Base-by-base conservation (phyloP, 225 moss, liverwort and hornwort species). In the Sphagnum tenellum region DNA sequence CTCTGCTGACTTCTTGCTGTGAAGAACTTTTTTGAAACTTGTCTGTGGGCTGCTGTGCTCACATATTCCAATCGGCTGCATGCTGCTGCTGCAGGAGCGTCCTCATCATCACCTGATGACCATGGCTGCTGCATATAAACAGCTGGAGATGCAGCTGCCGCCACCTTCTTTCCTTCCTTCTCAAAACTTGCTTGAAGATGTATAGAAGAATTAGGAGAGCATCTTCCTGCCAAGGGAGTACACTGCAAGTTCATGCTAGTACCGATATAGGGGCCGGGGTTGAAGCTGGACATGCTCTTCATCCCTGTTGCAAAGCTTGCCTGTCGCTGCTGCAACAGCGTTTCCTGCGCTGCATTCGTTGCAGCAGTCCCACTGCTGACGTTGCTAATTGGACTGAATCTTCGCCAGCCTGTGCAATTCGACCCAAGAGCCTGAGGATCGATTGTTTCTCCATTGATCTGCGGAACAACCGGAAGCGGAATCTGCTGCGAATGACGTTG, bases 51-150 rank as follows among this genome's bases (percentile, higher is more conserved):
- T 8, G 76, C 76, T 47, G 64, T 52, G 63, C 81, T 70, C 46
- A 85, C 81, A 10, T 66, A 73, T 65, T 85, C 84, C 62, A 85
- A 60, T 61, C 84, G 66, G 55, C 84, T 85, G 72, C 84, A 85
- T 9, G 70, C 70, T 53, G 29, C 29, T 29, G 29, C 29, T 29
- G 29, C 29, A 29, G 29, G 29, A 29, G 29, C 29, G 0, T 29
- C 29, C 1, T 29, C 29, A 29, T 29, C 29, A 29, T 29, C 29
- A 29, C 29, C 29, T 29, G 29, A 29, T 29, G 29, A 29, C 29
- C 29, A 29, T 29, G 29, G 29, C 29, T 29, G 29, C 29, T 29
- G 29, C 0, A 29, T 29, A 29, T 29, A 29, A 29, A 29, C 29
- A 29, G 29, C 29, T 29, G 29, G 29, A 29, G 29, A 29, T 29